phyloP scores from a whole-genome alignment of 257 asterid genomes.

The Linaria vulgaris region DNA sequence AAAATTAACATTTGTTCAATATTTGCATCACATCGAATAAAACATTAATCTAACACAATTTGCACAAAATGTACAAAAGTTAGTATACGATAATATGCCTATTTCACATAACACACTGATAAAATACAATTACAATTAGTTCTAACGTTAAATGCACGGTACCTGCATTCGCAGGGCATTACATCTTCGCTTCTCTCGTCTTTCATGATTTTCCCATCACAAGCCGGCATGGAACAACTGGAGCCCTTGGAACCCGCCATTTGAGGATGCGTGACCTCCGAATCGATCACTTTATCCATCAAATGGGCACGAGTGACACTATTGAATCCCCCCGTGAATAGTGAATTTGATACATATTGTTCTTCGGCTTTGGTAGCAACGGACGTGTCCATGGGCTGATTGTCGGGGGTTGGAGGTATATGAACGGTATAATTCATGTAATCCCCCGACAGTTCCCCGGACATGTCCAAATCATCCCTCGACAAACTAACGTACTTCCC shows the following conservation, averaged over 20 bases:
- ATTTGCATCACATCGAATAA: too few relatives aligned
- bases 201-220: conserved; percentile 82
- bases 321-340: conserved; percentile 81
- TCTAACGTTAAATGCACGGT: too few relatives aligned
- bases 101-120: too few relatives aligned
- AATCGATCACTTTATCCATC: conserved; percentile 91
- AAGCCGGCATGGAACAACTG: conserved; percentile 68
- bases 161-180: conserved; percentile 86
- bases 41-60: too few relatives aligned
- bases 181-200: conserved; percentile 80
- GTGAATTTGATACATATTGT: conserved; percentile 79
- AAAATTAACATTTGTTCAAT: too few relatives aligned
- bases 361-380: conserved; percentile 87
- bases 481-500: conserved; percentile 78
- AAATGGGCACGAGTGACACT: conserved; percentile 89
- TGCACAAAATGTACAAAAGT: too few relatives aligned
- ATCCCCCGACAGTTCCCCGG: conserved; percentile 58
- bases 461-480: conserved; percentile 73
- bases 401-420: conserved; percentile 87
- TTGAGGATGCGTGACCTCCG: conserved; percentile 77
- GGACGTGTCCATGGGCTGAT: conserved; percentile 71
- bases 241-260: conserved; percentile 92
- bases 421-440: conserved; percentile 81
- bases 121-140: too few relatives aligned
- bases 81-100: too few relatives aligned